A percentile compares a stretch with the other conserved stretches of the same genome.
Evolutionary conservation across 495 filamentous ascomycete genomes (phyloP).

Genomic region (Penicillium steckii): DNA sequence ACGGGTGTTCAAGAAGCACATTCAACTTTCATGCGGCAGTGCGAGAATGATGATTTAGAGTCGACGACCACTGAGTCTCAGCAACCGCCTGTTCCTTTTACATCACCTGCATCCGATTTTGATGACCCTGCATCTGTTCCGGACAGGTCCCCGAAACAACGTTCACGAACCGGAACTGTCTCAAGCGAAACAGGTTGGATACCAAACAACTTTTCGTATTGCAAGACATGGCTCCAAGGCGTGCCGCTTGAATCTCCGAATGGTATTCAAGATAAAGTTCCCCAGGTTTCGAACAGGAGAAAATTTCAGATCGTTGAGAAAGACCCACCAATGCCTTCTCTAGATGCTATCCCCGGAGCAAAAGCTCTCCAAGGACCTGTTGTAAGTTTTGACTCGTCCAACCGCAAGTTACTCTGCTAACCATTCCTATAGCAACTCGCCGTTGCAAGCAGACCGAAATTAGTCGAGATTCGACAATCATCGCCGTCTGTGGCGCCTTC

Average conservation of each 20-base stretch:
- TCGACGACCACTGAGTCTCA: conserved; percentile 3
- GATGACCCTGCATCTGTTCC: conserved; percentile 1
- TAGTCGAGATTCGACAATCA: conserved; percentile 46
- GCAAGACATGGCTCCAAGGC: conserved; percentile 42
- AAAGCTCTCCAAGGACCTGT: conserved; percentile 32
- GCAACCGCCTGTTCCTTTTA: neutral
- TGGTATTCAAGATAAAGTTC: conserved; percentile 18
- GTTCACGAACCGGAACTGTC: conserved; percentile 38
- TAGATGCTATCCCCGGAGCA: conserved; percentile 25
- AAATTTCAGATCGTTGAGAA: conserved; percentile 45
- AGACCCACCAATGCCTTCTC: conserved; percentile 32
- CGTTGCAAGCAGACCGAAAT: conserved; percentile 43
- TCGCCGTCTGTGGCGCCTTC: conserved; percentile 18
- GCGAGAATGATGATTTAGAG: conserved; percentile 16
- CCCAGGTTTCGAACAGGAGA: conserved; percentile 34
- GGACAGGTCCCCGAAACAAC: conserved; percentile 26
- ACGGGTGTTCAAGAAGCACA: conserved; percentile 43
- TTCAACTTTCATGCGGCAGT: conserved; percentile 35
- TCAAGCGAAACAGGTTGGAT: conserved; percentile 47
- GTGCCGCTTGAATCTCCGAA: conserved; percentile 35
- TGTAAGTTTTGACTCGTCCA: conserved; percentile 19
- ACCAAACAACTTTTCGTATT: conserved; percentile 42
- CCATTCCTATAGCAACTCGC: conserved; percentile 32
- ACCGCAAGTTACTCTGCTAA: neutral
- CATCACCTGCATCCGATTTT: conserved; percentile 5